phyloP scores from a whole-genome alignment of 2,329 filamentous ascomycete genomes.

The Colletotrichum chrysophilum region DNA sequence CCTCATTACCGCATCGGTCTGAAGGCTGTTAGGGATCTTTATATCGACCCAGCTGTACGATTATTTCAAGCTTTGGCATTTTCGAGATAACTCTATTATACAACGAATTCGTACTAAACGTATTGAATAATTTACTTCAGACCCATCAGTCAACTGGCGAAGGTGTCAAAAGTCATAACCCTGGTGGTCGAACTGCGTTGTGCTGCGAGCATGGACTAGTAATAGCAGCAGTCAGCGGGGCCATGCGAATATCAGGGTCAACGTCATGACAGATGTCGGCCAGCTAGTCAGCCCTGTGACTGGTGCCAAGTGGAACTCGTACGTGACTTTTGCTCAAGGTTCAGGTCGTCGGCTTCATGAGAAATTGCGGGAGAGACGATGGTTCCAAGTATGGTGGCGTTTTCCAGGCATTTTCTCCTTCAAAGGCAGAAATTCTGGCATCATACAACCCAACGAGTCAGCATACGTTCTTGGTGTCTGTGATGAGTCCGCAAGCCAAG shows the following conservation, averaged over 20 bases:
- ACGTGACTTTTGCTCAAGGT: accelerated
- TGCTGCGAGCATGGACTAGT: neutral
- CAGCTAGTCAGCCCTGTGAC: neutral
- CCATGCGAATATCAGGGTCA: neutral
- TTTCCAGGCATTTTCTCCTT: neutral
- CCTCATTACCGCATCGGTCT: neutral
- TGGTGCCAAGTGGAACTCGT: neutral
- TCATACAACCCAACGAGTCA: neutral
- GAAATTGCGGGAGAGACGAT: neutral
- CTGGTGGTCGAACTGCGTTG: neutral
- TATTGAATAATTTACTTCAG: neutral
- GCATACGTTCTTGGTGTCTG: accelerated
- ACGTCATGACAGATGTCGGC: neutral
- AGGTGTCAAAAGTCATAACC: neutral
- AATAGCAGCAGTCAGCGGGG: neutral
- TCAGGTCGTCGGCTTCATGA: neutral
- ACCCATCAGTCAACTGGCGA: neutral
- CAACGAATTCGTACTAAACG: neutral
- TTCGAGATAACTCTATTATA: neutral
- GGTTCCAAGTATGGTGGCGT: neutral
- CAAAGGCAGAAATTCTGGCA: neutral
- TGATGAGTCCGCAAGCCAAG: neutral
- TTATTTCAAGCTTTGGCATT: neutral
- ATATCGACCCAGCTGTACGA: accelerated
- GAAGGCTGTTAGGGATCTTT: neutral